Base-by-base conservation (phyloP, 345 rosid species). In the Melastoma malabathricum region DNA sequence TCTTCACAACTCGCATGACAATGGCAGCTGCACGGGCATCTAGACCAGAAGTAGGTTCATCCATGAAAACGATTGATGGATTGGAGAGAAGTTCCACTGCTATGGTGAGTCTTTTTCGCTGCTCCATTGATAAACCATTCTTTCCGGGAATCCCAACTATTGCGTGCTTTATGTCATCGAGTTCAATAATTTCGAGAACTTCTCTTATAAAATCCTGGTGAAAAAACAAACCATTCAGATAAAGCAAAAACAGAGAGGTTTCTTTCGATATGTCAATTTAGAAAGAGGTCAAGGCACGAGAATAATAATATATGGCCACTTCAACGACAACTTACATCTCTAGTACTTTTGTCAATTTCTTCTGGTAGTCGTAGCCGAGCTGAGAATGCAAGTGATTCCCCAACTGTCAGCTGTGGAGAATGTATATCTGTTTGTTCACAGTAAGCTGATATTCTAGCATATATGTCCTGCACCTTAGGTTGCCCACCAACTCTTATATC, bases 341-440 rank as follows among this genome's bases (percentile, higher is more conserved):
- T 75, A 0, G 72, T 61, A 18, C 65, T 55, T 1, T 58, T 29
- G 52, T 52, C 62, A 34, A 68, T 65, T 57, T 57, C 56, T 8
- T 64, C 17, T 5, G 81, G 61, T 0, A 78, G 61, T 25, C 78
- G 63, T 53, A 78, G 47, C 78, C 78, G 69, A 6, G 82, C 86
- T 3, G 83, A 82, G 65, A 48, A 82, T 14, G 52, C 51, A 45
- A 82, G 47, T 3, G 83, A 82, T 66, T 79, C 86, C 51, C 61
- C 58, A 1, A 82, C 61, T 0, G 90, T 82, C 17, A 79, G 50
- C 18, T 77, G 82, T 1, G 86, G 82, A 10, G 86, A 77, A 56
- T 82, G 86, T 25, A 71, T 75, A 54, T 79, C 90, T 56, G 47
- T 62, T 50, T 83, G 86, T 46, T 83, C 84, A 47, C 82, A 79